Percentiles rank a stretch among this genome's conserved stretches.
Evolutionary conservation across 352 stramenopile species (phyloP).

Genomic region (Phytophthora quininea): DNA sequence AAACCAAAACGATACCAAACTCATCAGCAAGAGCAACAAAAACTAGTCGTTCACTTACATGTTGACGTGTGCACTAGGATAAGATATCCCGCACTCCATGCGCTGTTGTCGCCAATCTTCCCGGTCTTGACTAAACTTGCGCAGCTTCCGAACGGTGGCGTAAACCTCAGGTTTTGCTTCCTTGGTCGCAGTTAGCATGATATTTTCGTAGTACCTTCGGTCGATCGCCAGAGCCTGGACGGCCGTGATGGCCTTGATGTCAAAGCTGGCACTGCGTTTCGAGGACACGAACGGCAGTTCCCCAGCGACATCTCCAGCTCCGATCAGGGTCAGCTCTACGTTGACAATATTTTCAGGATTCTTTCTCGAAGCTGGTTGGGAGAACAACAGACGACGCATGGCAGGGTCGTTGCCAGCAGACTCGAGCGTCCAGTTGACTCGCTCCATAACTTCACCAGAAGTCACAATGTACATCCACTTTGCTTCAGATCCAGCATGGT

Average conservation of each 20-base stretch:
- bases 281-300: conserved; percentile 65
- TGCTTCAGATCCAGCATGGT: conserved; percentile 61
- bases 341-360: conserved; percentile 75
- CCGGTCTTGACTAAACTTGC: conserved; percentile 53
- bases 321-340: conserved; percentile 67
- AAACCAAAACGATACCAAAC: background rate
- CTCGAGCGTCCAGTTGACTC: conserved; percentile 62
- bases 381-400: conserved; percentile 31
- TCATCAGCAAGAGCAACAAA: background rate
- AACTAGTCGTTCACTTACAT: conserved; percentile 47
- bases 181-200: conserved; percentile 52
- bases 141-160: conserved; percentile 49
- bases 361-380: conserved; percentile 32
- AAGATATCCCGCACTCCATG: conserved; percentile 68
- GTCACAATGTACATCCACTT: conserved; percentile 83
- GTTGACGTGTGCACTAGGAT: conserved; percentile 70
- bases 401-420: conserved; percentile 21
- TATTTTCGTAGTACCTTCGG: conserved; percentile 63
- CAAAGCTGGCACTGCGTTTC: conserved; percentile 55
- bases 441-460: conserved; percentile 69
- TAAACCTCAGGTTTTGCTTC: conserved; percentile 50
- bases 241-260: conserved; percentile 72
- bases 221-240: conserved; percentile 71
- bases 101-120: conserved; percentile 79
- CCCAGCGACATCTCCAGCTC: conserved; percentile 61